phyloP scores from a whole-genome alignment of 2,329 filamentous ascomycete genomes.

The Cercospora canescens region DNA sequence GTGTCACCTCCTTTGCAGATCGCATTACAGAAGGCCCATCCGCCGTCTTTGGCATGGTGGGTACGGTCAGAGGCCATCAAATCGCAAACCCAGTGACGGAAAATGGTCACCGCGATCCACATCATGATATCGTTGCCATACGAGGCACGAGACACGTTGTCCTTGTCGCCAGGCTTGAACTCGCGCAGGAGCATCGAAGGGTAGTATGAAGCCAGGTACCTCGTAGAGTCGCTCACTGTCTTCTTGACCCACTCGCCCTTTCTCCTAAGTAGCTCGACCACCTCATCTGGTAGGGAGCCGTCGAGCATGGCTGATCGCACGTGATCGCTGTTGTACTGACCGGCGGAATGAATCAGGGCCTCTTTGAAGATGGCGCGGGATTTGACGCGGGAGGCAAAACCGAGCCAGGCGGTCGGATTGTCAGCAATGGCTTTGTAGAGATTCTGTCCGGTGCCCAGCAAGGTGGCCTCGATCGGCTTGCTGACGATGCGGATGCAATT shows the following conservation, averaged over 20 bases:
- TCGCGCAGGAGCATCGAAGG: conserved; percentile 31
- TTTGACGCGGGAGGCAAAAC: conserved; percentile 47
- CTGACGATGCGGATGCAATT: conserved; percentile 43
- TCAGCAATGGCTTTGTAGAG: conserved; percentile 48
- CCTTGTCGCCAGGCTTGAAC: conserved; percentile 31
- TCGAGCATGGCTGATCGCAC: conserved; percentile 27
- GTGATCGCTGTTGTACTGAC: conserved; percentile 39
- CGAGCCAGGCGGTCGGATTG: conserved; percentile 48
- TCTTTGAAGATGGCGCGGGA: conserved; percentile 49
- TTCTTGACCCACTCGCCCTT: conserved; percentile 32
- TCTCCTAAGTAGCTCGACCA: conserved; percentile 33
- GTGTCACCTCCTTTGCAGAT: conserved; percentile 43
- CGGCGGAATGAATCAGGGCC: conserved; percentile 46
- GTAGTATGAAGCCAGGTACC: conserved; percentile 39
- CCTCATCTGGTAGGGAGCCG: conserved; percentile 23
- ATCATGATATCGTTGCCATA: conserved; percentile 52
- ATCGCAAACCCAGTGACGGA: conserved; percentile 50
- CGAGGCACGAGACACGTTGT: conserved; percentile 41
- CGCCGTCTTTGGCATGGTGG: conserved; percentile 44
- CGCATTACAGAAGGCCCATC: conserved; percentile 46
- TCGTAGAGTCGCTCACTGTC: conserved; percentile 30
- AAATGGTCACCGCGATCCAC: conserved; percentile 52
- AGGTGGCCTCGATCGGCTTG: conserved; percentile 48
- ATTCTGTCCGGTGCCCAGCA: conserved; percentile 49
- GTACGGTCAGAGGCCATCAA: conserved; percentile 42